Conservation (phyloP, 176 grass and related monocot species). For the Olyra latifolia region DNA sequence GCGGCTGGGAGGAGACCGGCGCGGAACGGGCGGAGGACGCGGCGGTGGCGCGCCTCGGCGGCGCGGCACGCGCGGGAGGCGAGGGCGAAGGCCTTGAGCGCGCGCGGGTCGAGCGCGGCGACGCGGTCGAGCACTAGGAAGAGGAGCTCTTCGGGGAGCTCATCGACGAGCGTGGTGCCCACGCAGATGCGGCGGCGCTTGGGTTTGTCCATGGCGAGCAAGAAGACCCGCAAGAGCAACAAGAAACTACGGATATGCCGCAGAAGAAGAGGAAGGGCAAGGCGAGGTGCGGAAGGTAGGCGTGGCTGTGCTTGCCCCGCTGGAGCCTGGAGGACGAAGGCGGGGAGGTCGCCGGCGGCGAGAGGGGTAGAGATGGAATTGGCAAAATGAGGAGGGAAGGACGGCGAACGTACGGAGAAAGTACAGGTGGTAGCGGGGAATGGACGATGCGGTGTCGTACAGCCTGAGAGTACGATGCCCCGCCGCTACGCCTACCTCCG, state of each 20-base stretch:
- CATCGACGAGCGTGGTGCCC: neutral
- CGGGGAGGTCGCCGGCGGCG: too few species aligned
- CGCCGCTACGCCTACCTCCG: fast-evolving
- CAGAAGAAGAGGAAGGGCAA: too few species aligned
- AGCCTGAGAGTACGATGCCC: slow-evolving; percentile 48
- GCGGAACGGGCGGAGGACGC: slow-evolving; percentile 65
- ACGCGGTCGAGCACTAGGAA: slow-evolving; percentile 70
- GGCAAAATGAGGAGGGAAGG: neutral
- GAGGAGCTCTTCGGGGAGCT: slow-evolving; percentile 71
- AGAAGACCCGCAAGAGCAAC: too few species aligned
- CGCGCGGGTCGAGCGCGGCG: slow-evolving; percentile 46
- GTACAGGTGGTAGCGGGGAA: neutral
- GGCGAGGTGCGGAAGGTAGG: too few species aligned
- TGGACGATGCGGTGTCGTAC: slow-evolving; percentile 49
- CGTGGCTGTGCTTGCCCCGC: too few species aligned
- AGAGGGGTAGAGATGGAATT: too few species aligned
- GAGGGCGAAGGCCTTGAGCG: slow-evolving; percentile 72
- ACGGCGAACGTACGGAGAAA: neutral
- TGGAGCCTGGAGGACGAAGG: too few species aligned
- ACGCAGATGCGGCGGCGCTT: too few species aligned
- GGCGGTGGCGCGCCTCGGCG: slow-evolving; percentile 73
- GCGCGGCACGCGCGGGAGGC: slow-evolving; percentile 70
- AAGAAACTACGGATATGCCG: too few species aligned
- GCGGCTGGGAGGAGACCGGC: slow-evolving; percentile 44
- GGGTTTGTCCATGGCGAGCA: too few species aligned